phyloP scores from a whole-genome alignment of 345 rosid genomes.

The Lepidium sativum region DNA sequence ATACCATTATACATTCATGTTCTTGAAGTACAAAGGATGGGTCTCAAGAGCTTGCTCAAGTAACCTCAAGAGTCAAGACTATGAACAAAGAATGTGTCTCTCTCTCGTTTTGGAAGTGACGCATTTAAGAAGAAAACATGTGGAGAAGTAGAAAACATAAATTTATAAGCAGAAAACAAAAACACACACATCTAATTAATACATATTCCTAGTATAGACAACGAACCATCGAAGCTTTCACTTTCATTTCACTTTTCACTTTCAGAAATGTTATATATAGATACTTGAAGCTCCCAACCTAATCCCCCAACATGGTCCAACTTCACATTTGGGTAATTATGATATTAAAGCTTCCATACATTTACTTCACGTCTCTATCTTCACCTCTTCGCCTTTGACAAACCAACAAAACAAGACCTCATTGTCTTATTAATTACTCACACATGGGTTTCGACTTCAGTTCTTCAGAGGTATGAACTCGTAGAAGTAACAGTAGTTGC shows the following conservation, averaged over 20 bases:
- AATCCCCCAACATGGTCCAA: slow-evolving; percentile 21
- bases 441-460: slow-evolving; percentile 43
- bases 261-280: background rate
- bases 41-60: background rate
- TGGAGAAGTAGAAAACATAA: background rate
- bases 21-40: background rate
- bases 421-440: slow-evolving; percentile 20
- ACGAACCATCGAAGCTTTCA: slow-evolving; percentile 15
- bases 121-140: slow-evolving; percentile 2
- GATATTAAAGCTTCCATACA: slow-evolving; percentile 2
- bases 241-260: background rate
- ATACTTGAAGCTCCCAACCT: slow-evolving; percentile 4
- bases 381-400: slow-evolving; percentile 2
- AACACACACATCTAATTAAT: background rate
- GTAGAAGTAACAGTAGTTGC: slow-evolving; percentile 37
- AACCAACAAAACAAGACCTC: slow-evolving; percentile 12
- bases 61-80: background rate
- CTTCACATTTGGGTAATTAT: slow-evolving; percentile 19
- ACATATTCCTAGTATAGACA: slow-evolving; percentile 7
- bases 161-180: background rate
- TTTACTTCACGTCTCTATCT: slow-evolving; percentile 22
- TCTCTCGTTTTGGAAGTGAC: background rate
- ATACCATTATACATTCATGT: background rate
- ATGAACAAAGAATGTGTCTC: too few relatives aligned
- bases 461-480: slow-evolving; percentile 62